Evolutionary conservation across 176 grass and related monocot species (phyloP).

Genomic region (Aegilops speltoides): DNA sequence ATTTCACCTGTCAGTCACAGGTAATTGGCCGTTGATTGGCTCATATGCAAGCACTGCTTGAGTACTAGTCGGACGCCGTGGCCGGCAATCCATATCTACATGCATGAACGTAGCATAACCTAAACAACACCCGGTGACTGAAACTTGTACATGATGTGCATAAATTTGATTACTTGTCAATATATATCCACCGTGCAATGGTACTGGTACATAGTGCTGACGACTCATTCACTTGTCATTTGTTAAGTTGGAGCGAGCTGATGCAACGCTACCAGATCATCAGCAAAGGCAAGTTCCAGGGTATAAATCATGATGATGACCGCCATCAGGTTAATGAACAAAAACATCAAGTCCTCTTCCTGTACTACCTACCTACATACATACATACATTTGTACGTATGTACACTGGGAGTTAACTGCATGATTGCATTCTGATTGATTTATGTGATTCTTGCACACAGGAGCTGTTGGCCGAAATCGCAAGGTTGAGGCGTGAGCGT

Average conservation of each 20-base stretch:
- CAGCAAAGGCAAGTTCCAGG: conserved; percentile 24
- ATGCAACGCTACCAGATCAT: conserved; percentile 44
- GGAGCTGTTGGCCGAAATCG: conserved; percentile 42
- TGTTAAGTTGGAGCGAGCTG: conserved; percentile 47
- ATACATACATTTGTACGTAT: not conserved
- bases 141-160: no score
- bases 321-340: conserved; percentile 1
- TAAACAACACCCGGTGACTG: no score
- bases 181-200: no score
- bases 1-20: no score
- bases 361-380: not conserved
- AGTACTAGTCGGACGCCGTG: no score
- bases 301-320: not conserved
- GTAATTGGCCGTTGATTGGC: not conserved
- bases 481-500: conserved; percentile 41
- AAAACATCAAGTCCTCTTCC: not conserved
- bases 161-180: no score
- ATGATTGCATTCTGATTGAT: not conserved
- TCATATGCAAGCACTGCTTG: no score
- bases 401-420: not conserved
- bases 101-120: no score
- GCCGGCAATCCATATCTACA: no score
- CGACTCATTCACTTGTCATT: not conserved
- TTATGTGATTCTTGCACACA: not conserved
- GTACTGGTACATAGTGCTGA: no score